Percentiles rank a stretch among this genome's conserved stretches.
phyloP scores from a whole-genome alignment of 306 rosid species.

The Glycine soja region DNA sequence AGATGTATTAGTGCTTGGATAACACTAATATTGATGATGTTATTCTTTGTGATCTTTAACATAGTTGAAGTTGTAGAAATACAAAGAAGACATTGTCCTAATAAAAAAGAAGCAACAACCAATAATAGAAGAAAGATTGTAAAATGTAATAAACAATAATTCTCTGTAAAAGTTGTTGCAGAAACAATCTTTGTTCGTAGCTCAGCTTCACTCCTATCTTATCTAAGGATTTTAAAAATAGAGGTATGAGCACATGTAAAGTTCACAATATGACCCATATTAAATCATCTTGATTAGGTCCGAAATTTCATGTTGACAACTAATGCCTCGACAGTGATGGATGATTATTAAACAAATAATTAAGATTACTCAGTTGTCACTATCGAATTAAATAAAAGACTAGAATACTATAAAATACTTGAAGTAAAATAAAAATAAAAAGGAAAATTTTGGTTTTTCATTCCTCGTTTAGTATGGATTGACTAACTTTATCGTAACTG shows the following conservation, averaged over 20 bases:
- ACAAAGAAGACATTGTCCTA: no score
- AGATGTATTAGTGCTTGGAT: no score
- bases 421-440: background rate
- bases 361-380: background rate
- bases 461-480: background rate
- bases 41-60: no score
- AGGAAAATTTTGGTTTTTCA: background rate
- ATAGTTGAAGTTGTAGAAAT: no score
- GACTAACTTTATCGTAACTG: background rate
- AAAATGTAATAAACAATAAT: no score
- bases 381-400: background rate
- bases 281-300: background rate
- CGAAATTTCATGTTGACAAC: background rate
- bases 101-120: no score
- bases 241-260: background rate
- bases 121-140: no score
- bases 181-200: no score
- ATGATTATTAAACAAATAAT: slow-evolving; percentile 2
- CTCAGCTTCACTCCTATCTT: no score
- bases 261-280: background rate
- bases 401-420: background rate
- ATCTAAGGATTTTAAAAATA: background rate
- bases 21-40: no score
- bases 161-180: no score
- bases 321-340: background rate